A percentile compares a stretch with the other conserved stretches of the same genome.
Evolutionary conservation across 768 basidiomycete genomes (phyloP).

Genomic region (Russula lepida): DNA sequence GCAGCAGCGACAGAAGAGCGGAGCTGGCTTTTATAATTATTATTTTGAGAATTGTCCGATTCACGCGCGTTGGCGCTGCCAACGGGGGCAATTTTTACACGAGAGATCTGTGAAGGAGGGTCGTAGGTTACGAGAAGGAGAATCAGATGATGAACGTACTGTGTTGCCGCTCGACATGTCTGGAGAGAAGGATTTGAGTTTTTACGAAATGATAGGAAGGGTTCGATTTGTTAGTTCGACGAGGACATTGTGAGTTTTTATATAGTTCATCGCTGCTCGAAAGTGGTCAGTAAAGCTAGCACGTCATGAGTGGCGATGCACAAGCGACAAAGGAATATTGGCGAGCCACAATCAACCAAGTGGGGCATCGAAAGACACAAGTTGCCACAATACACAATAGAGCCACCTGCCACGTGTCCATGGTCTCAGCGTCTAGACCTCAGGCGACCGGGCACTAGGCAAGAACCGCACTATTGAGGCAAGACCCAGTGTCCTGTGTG

Average conservation of each 20-base stretch:
- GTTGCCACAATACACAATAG: neutral
- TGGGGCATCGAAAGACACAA: neutral
- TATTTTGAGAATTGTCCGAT: neutral
- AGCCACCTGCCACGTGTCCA: neutral
- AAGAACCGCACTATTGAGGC: neutral
- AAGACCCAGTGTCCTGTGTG: neutral
- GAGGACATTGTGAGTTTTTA: neutral
- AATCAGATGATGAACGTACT: neutral
- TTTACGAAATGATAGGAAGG: neutral
- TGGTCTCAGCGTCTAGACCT: neutral
- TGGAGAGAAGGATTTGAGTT: neutral
- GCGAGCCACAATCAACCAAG: slow-evolving; percentile 2
- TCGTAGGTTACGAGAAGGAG: neutral
- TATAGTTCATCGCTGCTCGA: neutral
- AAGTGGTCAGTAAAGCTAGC: neutral
- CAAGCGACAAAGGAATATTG: neutral
- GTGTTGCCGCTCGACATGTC: slow-evolving; percentile 6
- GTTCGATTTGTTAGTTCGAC: neutral
- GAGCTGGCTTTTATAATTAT: neutral
- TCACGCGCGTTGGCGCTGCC: slow-evolving; percentile 2
- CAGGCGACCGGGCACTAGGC: neutral
- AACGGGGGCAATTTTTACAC: neutral
- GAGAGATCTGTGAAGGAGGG: neutral
- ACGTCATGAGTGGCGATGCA: neutral
- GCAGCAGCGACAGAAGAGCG: neutral